Evolutionary conservation across 177 flowering plant species (phyloP).

Genomic region (Vitis hybrid): DNA sequence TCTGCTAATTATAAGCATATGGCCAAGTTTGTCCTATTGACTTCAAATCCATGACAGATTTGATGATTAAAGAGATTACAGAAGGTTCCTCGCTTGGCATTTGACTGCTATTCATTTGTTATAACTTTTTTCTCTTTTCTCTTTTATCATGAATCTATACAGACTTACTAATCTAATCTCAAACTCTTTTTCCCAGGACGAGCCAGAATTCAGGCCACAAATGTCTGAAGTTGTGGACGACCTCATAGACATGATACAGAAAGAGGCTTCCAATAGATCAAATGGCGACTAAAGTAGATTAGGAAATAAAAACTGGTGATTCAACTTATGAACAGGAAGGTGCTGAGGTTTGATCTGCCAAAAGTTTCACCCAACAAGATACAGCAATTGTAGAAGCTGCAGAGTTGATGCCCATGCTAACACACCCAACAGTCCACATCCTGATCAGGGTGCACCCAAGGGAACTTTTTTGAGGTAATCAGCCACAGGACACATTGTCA

Average conservation of each 20-base stretch:
- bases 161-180: not conserved
- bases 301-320: constrained; percentile 2
- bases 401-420: not conserved
- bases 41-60: too few species aligned
- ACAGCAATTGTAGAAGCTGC: constrained; percentile 3
- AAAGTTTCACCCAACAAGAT: not conserved
- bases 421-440: constrained; percentile 2
- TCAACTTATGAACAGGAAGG: constrained; percentile 8
- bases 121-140: not conserved
- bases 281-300: constrained; percentile 21
- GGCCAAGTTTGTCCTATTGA: too few species aligned
- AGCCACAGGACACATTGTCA: not conserved
- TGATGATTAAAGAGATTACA: too few species aligned
- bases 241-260: constrained; percentile 51
- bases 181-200: constrained; percentile 44
- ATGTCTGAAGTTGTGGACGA: constrained; percentile 93
- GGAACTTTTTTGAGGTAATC: not conserved
- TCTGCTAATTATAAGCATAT: too few species aligned
- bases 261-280: constrained; percentile 35
- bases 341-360: constrained; percentile 1
- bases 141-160: not conserved
- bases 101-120: too few species aligned
- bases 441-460: not conserved
- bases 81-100: too few species aligned
- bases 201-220: constrained; percentile 84